These are phyloP conservation scores for Pichia gijzeniarum DNA, from an alignment of 805 yeast species.

Conservation along the genomic window DNA sequence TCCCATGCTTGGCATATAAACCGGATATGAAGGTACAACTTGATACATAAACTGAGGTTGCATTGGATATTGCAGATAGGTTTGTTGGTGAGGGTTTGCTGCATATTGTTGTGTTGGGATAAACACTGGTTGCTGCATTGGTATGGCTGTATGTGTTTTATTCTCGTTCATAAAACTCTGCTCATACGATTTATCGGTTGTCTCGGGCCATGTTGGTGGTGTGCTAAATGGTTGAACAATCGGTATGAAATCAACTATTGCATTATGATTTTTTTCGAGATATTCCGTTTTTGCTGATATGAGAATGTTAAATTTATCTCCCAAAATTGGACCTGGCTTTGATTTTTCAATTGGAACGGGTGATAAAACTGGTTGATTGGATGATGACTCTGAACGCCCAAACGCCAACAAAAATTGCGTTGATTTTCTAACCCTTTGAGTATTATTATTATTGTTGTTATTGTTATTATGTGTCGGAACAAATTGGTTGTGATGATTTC, in stretches of 20 bases:
- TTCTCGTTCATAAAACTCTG: slow-evolving; percentile 1
- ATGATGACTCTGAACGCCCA: no score
- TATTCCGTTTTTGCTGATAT: slow-evolving; percentile 37
- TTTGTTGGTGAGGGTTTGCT: background rate
- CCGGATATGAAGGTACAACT: background rate
- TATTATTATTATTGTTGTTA: background rate
- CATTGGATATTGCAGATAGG: background rate
- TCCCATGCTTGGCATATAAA: background rate
- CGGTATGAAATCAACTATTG: slow-evolving; percentile 1
- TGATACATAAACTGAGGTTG: slow-evolving; percentile 1
- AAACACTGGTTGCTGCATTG: slow-evolving; percentile 3
- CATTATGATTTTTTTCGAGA: slow-evolving; percentile 15
- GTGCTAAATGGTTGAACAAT: slow-evolving; percentile 4
- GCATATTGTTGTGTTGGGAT: slow-evolving; percentile 1
- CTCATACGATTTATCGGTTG: slow-evolving; percentile 3
- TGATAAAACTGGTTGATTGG: slow-evolving; percentile 19
- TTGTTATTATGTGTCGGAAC: slow-evolving; percentile 15
- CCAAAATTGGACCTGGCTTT: slow-evolving; percentile 26
- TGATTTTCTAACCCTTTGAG: background rate
- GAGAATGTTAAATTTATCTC: slow-evolving; percentile 46
- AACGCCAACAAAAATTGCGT: slow-evolving; percentile 15
- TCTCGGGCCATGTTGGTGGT: slow-evolving; percentile 5
- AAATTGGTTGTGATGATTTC: background rate
- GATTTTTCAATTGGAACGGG: slow-evolving; percentile 30
- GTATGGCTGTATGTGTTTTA: slow-evolving; percentile 1